A percentile compares a stretch with the other conserved stretches of the same genome.
Conservation (phyloP, 345 rosid genomes). For the Mallotus nudiflorus region DNA sequence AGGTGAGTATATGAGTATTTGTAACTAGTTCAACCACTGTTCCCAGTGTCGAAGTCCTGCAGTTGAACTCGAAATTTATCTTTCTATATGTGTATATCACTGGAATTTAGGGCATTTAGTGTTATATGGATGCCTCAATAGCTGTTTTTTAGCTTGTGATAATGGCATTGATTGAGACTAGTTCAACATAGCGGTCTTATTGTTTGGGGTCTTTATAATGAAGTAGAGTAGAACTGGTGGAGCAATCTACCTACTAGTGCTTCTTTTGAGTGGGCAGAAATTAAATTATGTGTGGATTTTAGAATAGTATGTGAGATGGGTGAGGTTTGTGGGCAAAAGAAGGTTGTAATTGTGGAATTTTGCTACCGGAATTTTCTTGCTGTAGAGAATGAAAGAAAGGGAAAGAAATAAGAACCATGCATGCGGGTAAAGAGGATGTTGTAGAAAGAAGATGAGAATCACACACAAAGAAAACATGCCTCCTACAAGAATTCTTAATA, state of each 20-base stretch:
- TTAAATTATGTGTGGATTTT: background rate
- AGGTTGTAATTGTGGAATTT: background rate
- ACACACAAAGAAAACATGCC: background rate
- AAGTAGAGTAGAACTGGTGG: background rate
- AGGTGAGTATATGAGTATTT: slow-evolving; percentile 54
- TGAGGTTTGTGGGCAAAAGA: background rate
- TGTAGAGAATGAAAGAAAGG: background rate
- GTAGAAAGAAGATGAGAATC: background rate
- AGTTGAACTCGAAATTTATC: background rate
- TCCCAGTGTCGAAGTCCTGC: background rate
- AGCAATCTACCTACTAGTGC: background rate
- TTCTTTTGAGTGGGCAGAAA: background rate
- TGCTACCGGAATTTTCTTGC: background rate
- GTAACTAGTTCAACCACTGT: background rate
- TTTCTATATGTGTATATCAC: background rate
- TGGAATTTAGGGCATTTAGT: background rate
- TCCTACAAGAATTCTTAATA: background rate
- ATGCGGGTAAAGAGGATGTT: background rate
- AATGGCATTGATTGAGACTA: background rate
- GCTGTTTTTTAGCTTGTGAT: background rate
- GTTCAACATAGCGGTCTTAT: background rate
- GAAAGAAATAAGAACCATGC: background rate
- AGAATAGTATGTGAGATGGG: background rate
- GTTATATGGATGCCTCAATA: background rate
- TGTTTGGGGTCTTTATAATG: background rate